Percentiles rank a stretch among this genome's conserved stretches.
Evolutionary conservation across 1,139 yeast genomes (phyloP).

Genomic region (Debaryomyces sp.): DNA sequence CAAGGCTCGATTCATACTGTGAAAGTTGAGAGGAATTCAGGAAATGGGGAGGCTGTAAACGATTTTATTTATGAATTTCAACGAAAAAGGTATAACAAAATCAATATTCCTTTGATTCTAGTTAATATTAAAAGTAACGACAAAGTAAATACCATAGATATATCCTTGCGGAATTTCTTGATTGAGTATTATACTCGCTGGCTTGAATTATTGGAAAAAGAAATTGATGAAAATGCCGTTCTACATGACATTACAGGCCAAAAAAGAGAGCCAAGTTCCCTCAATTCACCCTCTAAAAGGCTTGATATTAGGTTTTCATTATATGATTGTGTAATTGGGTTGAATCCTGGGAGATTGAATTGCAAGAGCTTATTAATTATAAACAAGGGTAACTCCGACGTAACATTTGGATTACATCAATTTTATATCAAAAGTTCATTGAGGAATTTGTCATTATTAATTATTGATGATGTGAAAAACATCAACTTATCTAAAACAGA

Average conservation of each 20-base stretch:
- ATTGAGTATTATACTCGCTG: conserved; percentile 61
- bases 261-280: not conserved
- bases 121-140: conserved; percentile 24
- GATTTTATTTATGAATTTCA: conserved; percentile 32
- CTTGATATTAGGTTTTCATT: conserved; percentile 48
- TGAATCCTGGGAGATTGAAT: conserved; percentile 59
- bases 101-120: conserved; percentile 25
- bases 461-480: conserved; percentile 59
- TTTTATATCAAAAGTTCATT: conserved; percentile 46
- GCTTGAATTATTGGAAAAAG: conserved; percentile 38
- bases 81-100: conserved; percentile 15
- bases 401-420: conserved; percentile 36
- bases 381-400: conserved; percentile 55
- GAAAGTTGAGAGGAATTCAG: conserved; percentile 21
- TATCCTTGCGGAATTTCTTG: conserved; percentile 46
- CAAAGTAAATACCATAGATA: conserved; percentile 26
- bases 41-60: not conserved
- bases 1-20: conserved; percentile 33
- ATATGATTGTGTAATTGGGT: conserved; percentile 55
- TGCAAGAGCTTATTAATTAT: conserved; percentile 56
- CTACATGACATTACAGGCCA: conserved; percentile 6
- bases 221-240: conserved; percentile 7
- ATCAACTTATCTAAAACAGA: conserved; percentile 19
- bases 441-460: conserved; percentile 45
- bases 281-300: conserved; percentile 7